Conservation (phyloP, 2,329 filamentous ascomycete species). For the Trichoderma brevicompactum region DNA sequence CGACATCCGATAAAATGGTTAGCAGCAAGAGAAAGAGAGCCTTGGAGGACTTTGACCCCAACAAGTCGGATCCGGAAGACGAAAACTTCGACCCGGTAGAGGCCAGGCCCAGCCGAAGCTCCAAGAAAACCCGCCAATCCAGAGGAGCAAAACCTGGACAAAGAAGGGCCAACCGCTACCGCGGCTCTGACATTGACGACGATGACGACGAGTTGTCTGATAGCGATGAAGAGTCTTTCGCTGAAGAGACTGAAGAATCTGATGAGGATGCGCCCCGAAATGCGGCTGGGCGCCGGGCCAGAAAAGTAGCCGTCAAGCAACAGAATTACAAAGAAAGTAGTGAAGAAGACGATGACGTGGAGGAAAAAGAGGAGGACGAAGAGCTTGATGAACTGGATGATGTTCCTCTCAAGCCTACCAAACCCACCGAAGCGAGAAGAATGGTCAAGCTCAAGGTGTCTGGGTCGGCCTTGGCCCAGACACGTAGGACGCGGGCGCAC, state of each 20-base stretch:
- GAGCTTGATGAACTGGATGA: slow-evolving; percentile 34
- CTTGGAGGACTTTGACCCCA: slow-evolving; percentile 64
- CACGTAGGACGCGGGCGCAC: slow-evolving; percentile 57
- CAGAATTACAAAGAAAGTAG: slow-evolving; percentile 55
- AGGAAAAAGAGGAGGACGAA: slow-evolving; percentile 36
- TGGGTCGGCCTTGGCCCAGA: slow-evolving; percentile 36
- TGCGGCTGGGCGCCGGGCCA: slow-evolving; percentile 53
- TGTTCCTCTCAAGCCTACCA: slow-evolving; percentile 35
- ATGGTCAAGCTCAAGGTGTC: slow-evolving; percentile 54
- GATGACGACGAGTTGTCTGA: slow-evolving; percentile 62
- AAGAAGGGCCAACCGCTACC: slow-evolving; percentile 52
- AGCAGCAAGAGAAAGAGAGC: slow-evolving; percentile 61
- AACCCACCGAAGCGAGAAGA: slow-evolving; percentile 41
- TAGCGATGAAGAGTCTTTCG: slow-evolving; percentile 56
- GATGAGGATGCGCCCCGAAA: slow-evolving; percentile 50
- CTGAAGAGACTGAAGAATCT: slow-evolving; percentile 48
- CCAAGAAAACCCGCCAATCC: slow-evolving; percentile 50
- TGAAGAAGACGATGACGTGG: slow-evolving; percentile 44
- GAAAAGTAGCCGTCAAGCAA: slow-evolving; percentile 52
- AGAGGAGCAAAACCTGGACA: slow-evolving; percentile 42
- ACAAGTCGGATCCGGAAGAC: slow-evolving; percentile 68
- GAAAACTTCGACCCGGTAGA: slow-evolving; percentile 66
- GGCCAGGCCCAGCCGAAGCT: slow-evolving; percentile 48
- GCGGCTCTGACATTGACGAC: slow-evolving; percentile 66
- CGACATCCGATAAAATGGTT: slow-evolving; percentile 36